Evolutionary conservation across 23 red algal genomes (phyloP).

Genomic region (Rhodosorus marinus): DNA sequence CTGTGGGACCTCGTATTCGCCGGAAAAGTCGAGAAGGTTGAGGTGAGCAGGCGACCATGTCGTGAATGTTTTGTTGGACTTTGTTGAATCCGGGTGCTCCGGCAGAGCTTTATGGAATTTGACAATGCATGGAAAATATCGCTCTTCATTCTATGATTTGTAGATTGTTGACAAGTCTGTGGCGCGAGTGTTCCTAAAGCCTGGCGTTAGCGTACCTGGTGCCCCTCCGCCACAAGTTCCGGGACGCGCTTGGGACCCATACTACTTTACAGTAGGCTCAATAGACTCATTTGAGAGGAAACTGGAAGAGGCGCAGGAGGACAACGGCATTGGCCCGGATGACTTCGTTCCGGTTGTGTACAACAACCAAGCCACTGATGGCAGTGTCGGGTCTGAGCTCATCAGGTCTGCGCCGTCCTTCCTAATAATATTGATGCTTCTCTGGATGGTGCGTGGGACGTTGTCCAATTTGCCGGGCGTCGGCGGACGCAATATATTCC

Average conservation of each 20-base stretch:
- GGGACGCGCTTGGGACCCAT: too few relatives aligned
- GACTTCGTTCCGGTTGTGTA: conserved; percentile 79
- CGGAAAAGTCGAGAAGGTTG: conserved; percentile 69
- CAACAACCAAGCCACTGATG: conserved; percentile 20
- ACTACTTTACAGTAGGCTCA: conserved; percentile 7
- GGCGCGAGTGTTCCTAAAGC: not conserved
- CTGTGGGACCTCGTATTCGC: conserved; percentile 64
- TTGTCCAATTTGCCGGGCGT: conserved; percentile 32
- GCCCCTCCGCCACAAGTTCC: not conserved
- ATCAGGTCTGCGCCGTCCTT: conserved; percentile 46
- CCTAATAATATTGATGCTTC: conserved; percentile 51
- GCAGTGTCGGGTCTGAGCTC: conserved; percentile 32
- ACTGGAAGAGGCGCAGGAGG: conserved; percentile 69
- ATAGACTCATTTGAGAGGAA: conserved; percentile 84
- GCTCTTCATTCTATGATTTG: not conserved
- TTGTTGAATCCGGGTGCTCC: not conserved
- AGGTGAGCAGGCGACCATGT: conserved; percentile 74
- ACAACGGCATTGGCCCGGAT: conserved; percentile 60
- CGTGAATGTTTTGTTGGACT: conserved; percentile 46
- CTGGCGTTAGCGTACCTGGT: not conserved
- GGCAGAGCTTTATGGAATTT: not conserved
- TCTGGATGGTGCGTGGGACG: conserved; percentile 35
- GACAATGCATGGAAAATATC: not conserved
- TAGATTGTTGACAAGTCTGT: not conserved
- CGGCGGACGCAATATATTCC: conserved; percentile 70